These are phyloP conservation scores for Aphanomyces cochlioides DNA, from an alignment of 352 stramenopile species.

Conservation along the genomic window DNA sequence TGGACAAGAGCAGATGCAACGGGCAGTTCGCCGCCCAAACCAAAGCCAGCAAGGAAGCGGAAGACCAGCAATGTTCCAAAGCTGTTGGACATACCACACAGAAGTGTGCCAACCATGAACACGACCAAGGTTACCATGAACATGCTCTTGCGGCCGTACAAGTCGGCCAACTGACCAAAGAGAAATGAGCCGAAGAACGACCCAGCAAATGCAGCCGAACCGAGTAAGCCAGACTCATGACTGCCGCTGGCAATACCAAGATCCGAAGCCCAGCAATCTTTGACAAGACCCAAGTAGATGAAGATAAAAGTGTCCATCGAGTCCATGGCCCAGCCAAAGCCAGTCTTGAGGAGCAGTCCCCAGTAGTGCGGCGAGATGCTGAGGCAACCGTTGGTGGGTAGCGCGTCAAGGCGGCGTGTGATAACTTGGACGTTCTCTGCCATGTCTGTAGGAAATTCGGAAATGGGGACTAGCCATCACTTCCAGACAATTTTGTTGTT, in stretches of 20 bases:
- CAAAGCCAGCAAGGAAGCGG: constrained; percentile 61
- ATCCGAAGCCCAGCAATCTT: neutral
- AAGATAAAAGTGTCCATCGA: constrained; percentile 39
- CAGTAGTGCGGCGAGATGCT: constrained; percentile 73
- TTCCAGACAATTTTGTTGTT: too few relatives aligned
- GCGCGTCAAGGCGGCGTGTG: constrained; percentile 58
- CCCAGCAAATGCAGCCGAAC: constrained; percentile 49
- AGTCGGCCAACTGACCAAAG: constrained; percentile 58
- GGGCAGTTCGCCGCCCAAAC: constrained; percentile 56
- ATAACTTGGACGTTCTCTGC: constrained; percentile 45
- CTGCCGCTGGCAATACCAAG: neutral
- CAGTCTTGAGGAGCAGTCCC: constrained; percentile 57
- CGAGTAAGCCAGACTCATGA: constrained; percentile 39
- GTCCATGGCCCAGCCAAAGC: constrained; percentile 69
- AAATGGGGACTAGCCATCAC: too few relatives aligned
- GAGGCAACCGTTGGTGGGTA: constrained; percentile 36
- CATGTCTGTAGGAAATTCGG: neutral
- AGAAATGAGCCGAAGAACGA: constrained; percentile 59
- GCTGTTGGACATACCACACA: constrained; percentile 51
- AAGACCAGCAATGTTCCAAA: constrained; percentile 52
- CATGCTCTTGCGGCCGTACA: constrained; percentile 57
- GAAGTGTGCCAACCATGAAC: constrained; percentile 47
- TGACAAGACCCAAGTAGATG: constrained; percentile 2
- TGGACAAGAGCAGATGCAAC: constrained; percentile 59
- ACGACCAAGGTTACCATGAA: constrained; percentile 67